These are phyloP conservation scores for Flaveria sonorensis DNA, from an alignment of 129 eudicot genomes.

Conservation along the genomic window DNA sequence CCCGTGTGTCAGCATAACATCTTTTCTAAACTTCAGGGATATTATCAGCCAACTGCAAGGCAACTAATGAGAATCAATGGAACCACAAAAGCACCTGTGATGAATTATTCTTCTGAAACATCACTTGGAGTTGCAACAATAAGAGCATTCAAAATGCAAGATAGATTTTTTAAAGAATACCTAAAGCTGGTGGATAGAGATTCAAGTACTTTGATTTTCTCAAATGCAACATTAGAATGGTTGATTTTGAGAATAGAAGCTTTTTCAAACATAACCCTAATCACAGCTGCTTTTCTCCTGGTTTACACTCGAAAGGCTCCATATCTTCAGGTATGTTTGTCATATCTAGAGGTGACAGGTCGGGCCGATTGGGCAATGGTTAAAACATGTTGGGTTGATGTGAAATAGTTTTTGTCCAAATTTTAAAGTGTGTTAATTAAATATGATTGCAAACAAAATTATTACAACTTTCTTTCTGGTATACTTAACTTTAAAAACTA, in stretches of 20 bases:
- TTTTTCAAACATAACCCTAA: conserved; percentile 59
- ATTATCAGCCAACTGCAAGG: conserved; percentile 70
- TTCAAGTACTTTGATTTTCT: conserved; percentile 65
- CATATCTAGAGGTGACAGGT: not conserved
- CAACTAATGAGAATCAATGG: conserved; percentile 84
- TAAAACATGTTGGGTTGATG: not conserved
- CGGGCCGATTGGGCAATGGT: not conserved
- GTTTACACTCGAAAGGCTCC: conserved; percentile 56
- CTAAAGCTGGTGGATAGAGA: conserved; percentile 66
- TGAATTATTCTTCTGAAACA: conserved; percentile 77
- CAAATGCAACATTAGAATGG: conserved; percentile 81
- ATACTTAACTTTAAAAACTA: too few relatives aligned
- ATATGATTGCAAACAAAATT: not conserved
- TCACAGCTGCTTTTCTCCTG: conserved; percentile 61
- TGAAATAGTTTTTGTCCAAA: not conserved
- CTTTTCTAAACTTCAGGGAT: conserved; percentile 41
- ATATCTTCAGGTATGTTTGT: conserved; percentile 56
- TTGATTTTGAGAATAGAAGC: conserved; percentile 66
- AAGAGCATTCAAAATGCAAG: conserved; percentile 70
- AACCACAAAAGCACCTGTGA: conserved; percentile 86
- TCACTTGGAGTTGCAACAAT: conserved; percentile 79
- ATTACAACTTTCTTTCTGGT: not conserved
- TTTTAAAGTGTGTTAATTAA: not conserved
- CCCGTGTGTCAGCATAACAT: not conserved
- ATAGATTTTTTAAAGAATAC: conserved; percentile 57